Base-by-base conservation (phyloP, 2,329 filamentous ascomycete species). In the Phaeosphaeriaceae sp. region DNA sequence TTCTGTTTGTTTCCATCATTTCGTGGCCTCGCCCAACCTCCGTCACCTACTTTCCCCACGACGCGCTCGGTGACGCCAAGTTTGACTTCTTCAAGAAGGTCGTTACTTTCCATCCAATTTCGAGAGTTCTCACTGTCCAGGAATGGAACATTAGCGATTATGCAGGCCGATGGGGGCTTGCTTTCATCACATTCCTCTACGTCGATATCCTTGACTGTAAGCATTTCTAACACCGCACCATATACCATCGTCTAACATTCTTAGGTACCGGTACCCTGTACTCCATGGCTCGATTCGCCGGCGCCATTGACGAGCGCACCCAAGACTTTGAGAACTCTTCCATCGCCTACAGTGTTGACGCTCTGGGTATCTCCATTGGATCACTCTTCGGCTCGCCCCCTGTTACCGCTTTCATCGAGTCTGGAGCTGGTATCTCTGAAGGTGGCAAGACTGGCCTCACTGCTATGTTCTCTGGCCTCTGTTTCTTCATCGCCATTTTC, bases 11-110 rank as follows among this genome's bases (percentile, higher is more conserved):
- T 56, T 92, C 89, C 62, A 89, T 96, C 77, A 92, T 95, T 76
- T 96, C 91, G 9, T 96, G 92, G 92, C 92, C 92, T 0, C 86
- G 92, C 22, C 80, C 82, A 19, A 94, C 92, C 0, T 75, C 84
- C 0, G 88, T 96, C 56, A 94, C 92, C 6, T 92, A 90, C 76
- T 96, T 96, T 79, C 91, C 92, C 0, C 83, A 93, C 69, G 91
- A 86, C 0, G 66, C 82, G 0, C 76, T 89, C 2, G 92, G 92
- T 42, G 82, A 93, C 74, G 84, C 84, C 68, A 81, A 81, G 42
- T 96, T 96, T 76, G 83, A 93, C 69, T 96, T 96, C 79, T 96
- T 96, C 85, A 92, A 91, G 76, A 85, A 92, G 74, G 91, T 96
- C 1, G 92, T 94, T 44, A 88, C 89, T 22, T 95, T 96, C 82